Evolutionary conservation across 2,329 filamentous ascomycete genomes (phyloP).

Genomic region (Tolypocladium paradoxum): DNA sequence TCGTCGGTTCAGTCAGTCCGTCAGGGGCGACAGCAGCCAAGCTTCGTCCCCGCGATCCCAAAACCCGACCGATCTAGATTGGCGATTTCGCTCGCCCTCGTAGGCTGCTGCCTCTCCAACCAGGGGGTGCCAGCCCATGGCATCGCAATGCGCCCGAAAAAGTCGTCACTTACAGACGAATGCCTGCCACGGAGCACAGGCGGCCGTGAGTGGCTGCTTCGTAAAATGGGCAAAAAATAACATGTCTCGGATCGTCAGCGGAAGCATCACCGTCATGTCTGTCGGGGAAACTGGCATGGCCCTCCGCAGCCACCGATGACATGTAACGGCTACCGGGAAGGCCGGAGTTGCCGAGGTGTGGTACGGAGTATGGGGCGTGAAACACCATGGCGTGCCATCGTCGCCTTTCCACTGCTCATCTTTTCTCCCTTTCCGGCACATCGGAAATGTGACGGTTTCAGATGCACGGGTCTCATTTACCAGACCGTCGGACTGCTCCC

Average conservation of each 20-base stretch:
- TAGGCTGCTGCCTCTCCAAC: not conserved
- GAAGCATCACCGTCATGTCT: not conserved
- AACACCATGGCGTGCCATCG: not conserved
- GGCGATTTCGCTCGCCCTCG: not conserved
- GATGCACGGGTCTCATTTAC: not conserved
- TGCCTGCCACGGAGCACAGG: not conserved
- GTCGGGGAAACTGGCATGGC: not conserved
- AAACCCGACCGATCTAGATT: not conserved
- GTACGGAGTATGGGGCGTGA: not conserved
- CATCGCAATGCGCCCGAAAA: not conserved
- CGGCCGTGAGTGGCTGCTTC: not conserved
- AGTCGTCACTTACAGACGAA: not conserved
- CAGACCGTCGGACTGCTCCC: not conserved
- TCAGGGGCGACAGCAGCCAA: not conserved
- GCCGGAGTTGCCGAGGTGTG: not conserved
- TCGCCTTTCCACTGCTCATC: not conserved
- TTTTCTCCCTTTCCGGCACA: not conserved
- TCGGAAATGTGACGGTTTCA: not conserved
- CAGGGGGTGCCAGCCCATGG: not conserved
- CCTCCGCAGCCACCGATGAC: not conserved
- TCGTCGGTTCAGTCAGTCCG: not conserved
- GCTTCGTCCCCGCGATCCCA: not conserved
- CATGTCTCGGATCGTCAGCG: not conserved
- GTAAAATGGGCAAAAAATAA: not conserved
- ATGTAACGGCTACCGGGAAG: not conserved